Evolutionary conservation across 73 alveolate species (phyloP), one percentile per base, ranked within the genome.

Genomic region (Urostyla sp.): DNA sequence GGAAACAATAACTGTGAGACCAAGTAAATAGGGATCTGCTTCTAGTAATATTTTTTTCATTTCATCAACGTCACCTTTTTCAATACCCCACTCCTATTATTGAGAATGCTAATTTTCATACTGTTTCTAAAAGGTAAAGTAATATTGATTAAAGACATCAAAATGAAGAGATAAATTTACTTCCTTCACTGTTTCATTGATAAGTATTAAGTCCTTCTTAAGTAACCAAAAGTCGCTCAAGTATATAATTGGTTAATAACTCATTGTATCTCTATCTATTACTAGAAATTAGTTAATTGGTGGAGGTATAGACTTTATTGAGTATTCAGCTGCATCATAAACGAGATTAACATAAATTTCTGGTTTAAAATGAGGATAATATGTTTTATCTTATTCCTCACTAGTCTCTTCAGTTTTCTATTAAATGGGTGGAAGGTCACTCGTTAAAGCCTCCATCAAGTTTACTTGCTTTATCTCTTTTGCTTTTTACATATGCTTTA

Each of bases 31-130:
- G 44, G 95, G 92, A 52, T 95, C 94, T 13, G 97, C 87, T 60
- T 94, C 97, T 21, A 87, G 75, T 43, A 89, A 84, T 94, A 94
- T 94, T 49, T 87, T 72, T 67, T 92, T 92, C 79, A 90, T 84
- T 79, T 80, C 69, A 58, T 92, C 98, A 81, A 53, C 21, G 54
- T 84, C 91, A 31, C 52, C 67, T 23, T 72, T 79, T 35, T 88
- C 89, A 5, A 88, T 45, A 21, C 98, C 98, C 74, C 46, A 60
- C 13, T 54, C 51, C 4, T 59, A 40, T 24, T 90, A 66, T 26
- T 36, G 28, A 11, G 30, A 27, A 26, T 69, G 59, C 46, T 85
- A 21, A 31, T 52, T 61, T 38, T 84, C 95, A 48, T 89, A 73
- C 37, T 89, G 80, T 46, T 44, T 26, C 23, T 74, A 50, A 83